Evolutionary conservation across 352 stramenopile genomes (phyloP), one percentile per base, ranked within the genome.

Genomic region (Phytophthora pinifolia): DNA sequence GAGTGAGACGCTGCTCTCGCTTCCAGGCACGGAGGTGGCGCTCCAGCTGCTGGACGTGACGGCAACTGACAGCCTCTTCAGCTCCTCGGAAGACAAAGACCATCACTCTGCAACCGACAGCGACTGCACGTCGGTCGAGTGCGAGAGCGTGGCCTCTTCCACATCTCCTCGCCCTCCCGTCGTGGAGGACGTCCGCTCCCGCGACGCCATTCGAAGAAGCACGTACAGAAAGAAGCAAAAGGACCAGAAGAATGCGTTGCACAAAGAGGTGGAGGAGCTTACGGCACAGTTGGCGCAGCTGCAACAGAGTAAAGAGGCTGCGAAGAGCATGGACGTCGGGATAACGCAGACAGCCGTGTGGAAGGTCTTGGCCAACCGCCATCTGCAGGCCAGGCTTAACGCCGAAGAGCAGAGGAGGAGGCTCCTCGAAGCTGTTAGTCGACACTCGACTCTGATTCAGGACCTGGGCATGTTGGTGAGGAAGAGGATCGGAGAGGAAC

Each of bases 191-290:
- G 36, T 70, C n/a, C 55, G 61, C 13, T 58, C 42, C 0, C 46
- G 34, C n/a, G 61, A 66, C 44, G 61, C 61, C 27, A 61, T 66
- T n/a, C 50, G 61, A 10, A 55, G 61, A 29, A 60, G 61, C 13
- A 42, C 44, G 0, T 65, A 70, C 38, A 32, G 61, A 25, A 27
- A 66, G 61, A 70, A 70, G 33, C 61, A 64, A 8, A 70, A 70
- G 37, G 39, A n/a, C 6, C 43, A 66, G 14, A 49, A 49, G 7
- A 31, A 51, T 3, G 61, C 46, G 4, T 39, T 66, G 14, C 35
- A 58, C 20, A 31, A 35, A 12, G 35, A 67, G n/a, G 44, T 64
- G 7, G 36, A 55, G n/a, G 46, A 71, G 6, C 18, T 71, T 9
- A 55, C 51, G n/a, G 27, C 9, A 1, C 43, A 61, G 29, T 15